Conservation (phyloP, 129 eudicot genomes). For the Solidago caesia region DNA sequence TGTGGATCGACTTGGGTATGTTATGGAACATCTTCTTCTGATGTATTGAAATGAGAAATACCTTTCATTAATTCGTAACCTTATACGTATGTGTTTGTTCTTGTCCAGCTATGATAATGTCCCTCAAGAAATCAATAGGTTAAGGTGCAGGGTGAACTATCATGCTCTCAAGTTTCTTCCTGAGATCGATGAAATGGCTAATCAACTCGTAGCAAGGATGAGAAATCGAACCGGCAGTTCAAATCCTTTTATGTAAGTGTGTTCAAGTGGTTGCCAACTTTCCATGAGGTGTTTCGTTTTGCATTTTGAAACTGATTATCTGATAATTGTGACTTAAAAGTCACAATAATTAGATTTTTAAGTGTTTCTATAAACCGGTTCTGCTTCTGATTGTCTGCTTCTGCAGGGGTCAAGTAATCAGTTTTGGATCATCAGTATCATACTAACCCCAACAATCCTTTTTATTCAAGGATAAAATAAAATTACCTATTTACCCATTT, state of each 20-base stretch:
- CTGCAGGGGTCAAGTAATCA: no score
- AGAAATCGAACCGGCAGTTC: constrained; percentile 83
- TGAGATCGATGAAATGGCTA: constrained; percentile 92
- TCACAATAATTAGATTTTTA: no score
- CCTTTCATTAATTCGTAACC: constrained; percentile 3
- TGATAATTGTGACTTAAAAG: no score
- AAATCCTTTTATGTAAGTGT: constrained; percentile 86
- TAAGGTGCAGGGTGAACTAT: constrained; percentile 94
- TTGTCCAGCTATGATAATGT: constrained; percentile 84
- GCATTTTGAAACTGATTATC: no score
- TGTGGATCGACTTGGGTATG: constrained; percentile 99
- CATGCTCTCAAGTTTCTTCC: constrained; percentile 98
- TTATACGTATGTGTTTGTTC: constrained; percentile 9
- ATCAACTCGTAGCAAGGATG: constrained; percentile 81
- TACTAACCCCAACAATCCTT: no score
- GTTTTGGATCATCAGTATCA: no score
- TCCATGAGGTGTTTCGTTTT: no score
- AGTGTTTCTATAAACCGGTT: no score
- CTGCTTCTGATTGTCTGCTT: no score
- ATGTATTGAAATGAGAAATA: neutral
- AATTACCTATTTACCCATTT: no score
- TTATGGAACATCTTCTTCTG: neutral
- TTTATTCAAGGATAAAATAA: no score
- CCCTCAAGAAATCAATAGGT: constrained; percentile 88
- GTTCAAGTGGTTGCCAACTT: neutral